A percentile compares a stretch with the other conserved stretches of the same genome.
phyloP scores from a whole-genome alignment of 78 protist species.

The Polysphondylium violaceum region DNA sequence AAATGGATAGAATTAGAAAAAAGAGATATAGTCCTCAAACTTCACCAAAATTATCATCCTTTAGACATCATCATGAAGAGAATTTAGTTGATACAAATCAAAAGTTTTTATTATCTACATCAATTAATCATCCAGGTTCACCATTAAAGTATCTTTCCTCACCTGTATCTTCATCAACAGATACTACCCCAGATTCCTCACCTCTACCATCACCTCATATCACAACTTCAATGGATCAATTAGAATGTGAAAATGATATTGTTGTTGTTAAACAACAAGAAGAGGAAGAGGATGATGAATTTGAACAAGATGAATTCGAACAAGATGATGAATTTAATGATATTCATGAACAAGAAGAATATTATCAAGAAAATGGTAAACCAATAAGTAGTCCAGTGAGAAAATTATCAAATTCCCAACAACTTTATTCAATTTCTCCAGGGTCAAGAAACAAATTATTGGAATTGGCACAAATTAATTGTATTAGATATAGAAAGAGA shows the following conservation, averaged over 20 bases:
- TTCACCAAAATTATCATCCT: background rate
- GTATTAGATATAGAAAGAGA: slow-evolving; percentile 36
- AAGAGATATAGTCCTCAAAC: background rate
- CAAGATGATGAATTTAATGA: background rate
- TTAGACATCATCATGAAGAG: background rate
- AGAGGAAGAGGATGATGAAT: background rate
- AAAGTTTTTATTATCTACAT: too few relatives aligned
- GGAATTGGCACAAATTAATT: slow-evolving; percentile 20
- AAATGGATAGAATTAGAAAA: slow-evolving; percentile 24
- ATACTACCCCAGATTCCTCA: background rate
- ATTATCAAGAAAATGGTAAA: too few relatives aligned
- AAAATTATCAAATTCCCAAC: background rate
- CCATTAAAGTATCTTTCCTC: background rate
- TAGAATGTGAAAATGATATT: background rate
- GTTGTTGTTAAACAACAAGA: background rate
- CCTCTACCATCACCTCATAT: too few relatives aligned
- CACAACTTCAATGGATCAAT: too few relatives aligned
- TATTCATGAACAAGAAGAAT: too few relatives aligned
- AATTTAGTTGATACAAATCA: too few relatives aligned
- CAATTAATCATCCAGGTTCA: too few relatives aligned
- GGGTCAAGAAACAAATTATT: slow-evolving; percentile 20
- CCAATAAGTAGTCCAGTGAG: background rate
- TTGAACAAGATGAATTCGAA: background rate
- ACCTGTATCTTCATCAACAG: slow-evolving; percentile 7
- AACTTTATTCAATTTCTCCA: slow-evolving; percentile 3